Evolutionary conservation across 768 basidiomycete species (phyloP).

Genomic region (Mycena maculata): DNA sequence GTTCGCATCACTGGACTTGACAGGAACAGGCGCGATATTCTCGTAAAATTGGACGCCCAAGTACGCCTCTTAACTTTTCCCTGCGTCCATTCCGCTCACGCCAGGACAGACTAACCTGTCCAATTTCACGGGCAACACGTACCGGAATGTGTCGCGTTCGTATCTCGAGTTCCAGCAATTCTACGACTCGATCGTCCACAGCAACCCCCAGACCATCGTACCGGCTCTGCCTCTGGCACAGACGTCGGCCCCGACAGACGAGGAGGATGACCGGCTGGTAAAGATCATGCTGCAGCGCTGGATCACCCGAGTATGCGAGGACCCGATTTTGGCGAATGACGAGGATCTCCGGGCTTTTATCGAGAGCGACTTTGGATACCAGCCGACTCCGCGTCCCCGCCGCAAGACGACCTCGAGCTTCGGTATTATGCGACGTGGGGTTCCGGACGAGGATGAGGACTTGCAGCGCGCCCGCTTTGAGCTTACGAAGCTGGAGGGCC

Average conservation of each 20-base stretch:
- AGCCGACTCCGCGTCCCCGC: conserved; percentile 80
- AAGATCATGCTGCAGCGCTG: conserved; percentile 95
- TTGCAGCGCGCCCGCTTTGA: conserved; percentile 91
- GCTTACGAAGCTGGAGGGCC: conserved; percentile 89
- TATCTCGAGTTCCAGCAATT: conserved; percentile 96
- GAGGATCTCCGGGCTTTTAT: conserved; percentile 96
- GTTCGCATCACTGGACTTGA: conserved; percentile 93
- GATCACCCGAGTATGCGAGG: conserved; percentile 93
- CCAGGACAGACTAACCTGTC: conserved; percentile 86
- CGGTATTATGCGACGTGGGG: conserved; percentile 78
- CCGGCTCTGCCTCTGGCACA: conserved; percentile 96
- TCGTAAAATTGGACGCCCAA: conserved; percentile 95
- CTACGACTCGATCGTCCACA: conserved; percentile 89
- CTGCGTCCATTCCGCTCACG: conserved; percentile 5
- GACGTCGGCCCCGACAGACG: conserved; percentile 96
- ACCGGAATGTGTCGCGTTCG: conserved; percentile 94
- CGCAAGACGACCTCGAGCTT: conserved; percentile 82
- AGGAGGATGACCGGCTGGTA: conserved; percentile 97
- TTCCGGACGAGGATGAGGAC: conserved; percentile 95
- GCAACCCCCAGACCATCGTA: conserved; percentile 95
- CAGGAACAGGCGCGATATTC: conserved; percentile 93
- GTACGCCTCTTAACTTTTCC: conserved; percentile 51
- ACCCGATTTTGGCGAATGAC: conserved; percentile 87
- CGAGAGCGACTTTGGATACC: conserved; percentile 97
- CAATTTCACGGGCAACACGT: conserved; percentile 89